A percentile compares a stretch with the other conserved stretches of the same genome.
Evolutionary conservation across 805 yeast genomes (phyloP).

Genomic region (Saturnispora gosingensis): DNA sequence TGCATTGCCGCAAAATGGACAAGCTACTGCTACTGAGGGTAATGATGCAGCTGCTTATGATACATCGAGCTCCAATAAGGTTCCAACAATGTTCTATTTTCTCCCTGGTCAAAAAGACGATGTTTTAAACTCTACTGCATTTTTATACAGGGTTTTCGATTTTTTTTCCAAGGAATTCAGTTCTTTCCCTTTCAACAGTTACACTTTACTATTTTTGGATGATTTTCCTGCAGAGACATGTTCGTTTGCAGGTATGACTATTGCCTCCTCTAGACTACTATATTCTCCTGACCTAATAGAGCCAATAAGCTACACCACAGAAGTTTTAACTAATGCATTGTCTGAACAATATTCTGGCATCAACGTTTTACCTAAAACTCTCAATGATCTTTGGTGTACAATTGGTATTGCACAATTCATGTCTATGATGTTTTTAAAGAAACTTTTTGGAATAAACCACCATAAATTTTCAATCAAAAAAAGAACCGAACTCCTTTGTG

Average conservation of each 20-base stretch:
- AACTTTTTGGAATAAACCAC: constrained; percentile 77
- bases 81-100: constrained; percentile 54
- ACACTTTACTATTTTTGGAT: constrained; percentile 64
- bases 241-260: constrained; percentile 68
- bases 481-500: constrained; percentile 57
- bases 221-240: constrained; percentile 40
- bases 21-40: constrained; percentile 23
- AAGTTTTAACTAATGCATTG: constrained; percentile 54
- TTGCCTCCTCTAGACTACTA: constrained; percentile 50
- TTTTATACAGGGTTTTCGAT: constrained; percentile 71
- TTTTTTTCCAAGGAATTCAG: constrained; percentile 83
- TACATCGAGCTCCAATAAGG: constrained; percentile 24
- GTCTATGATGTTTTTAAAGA: constrained; percentile 61
- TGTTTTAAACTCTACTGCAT: constrained; percentile 64
- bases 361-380: constrained; percentile 70
- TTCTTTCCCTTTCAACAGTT: constrained; percentile 83
- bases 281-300: constrained; percentile 73
- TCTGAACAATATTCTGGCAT: constrained; percentile 93
- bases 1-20: constrained; percentile 19
- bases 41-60: constrained; percentile 9
- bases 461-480: constrained; percentile 61
- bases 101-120: constrained; percentile 48
- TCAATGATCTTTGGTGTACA: constrained; percentile 83
- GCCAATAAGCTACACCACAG: constrained; percentile 64
- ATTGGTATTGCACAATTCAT: constrained; percentile 78